Percentiles rank a stretch among this genome's conserved stretches.
These are phyloP conservation scores for Davidsoniella eucalypti DNA, from an alignment of 2,329 filamentous ascomycete species.

Conservation along the genomic window DNA sequence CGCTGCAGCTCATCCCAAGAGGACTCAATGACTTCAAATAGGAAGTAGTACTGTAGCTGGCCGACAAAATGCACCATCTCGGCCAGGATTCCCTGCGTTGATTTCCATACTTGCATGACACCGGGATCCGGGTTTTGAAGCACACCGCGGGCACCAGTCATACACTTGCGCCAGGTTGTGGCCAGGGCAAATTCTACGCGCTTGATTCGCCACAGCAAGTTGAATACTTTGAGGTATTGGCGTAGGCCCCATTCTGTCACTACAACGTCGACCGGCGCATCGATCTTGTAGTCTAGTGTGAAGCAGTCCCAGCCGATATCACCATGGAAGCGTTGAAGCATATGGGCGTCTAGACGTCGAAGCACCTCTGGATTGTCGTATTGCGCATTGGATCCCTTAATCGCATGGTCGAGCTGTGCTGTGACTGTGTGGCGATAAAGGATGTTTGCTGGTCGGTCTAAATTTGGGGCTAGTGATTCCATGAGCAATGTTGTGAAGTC, in stretches of 20 bases:
- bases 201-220: constrained; percentile 97
- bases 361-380: constrained; percentile 87
- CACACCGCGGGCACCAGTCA: constrained; percentile 88
- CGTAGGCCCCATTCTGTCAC: constrained; percentile 91
- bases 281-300: constrained; percentile 95
- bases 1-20: constrained; percentile 84
- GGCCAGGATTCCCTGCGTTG: constrained; percentile 69
- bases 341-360: constrained; percentile 82
- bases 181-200: constrained; percentile 87
- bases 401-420: constrained; percentile 93
- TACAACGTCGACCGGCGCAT: constrained; percentile 89
- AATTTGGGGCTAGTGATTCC: constrained; percentile 84
- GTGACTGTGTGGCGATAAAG: constrained; percentile 95
- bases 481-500: constrained; percentile 95
- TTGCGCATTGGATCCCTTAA: constrained; percentile 91
- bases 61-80: constrained; percentile 99
- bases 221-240: constrained; percentile 97
- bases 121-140: constrained; percentile 55
- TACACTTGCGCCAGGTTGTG: constrained; percentile 85
- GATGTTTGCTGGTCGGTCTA: constrained; percentile 88
- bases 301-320: constrained; percentile 99
- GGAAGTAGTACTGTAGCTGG: constrained; percentile 94
- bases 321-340: constrained; percentile 89
- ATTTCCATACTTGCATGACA: constrained; percentile 73
- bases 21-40: constrained; percentile 95